phyloP scores from a whole-genome alignment of 78 protist genomes.

The Dictyostelium intermedium region DNA sequence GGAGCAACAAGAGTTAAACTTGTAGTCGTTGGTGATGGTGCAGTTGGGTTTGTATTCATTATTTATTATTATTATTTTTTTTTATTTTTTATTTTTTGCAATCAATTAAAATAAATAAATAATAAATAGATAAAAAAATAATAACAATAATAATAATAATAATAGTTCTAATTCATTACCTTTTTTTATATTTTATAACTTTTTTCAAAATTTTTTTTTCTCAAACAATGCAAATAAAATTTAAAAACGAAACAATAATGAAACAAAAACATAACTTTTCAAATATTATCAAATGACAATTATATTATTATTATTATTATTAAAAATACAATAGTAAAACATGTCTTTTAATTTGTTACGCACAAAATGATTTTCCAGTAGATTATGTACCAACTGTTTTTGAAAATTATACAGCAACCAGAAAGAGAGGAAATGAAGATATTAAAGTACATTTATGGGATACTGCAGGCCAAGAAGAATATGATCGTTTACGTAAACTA shows the following conservation, averaged over 20 bases:
- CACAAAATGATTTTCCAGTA: constrained; percentile 79
- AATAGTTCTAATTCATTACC: neutral
- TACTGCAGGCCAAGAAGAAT: constrained; percentile 86
- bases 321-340: constrained; percentile 59
- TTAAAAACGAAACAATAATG: too few species aligned
- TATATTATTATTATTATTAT: too few species aligned
- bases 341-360: constrained; percentile 81
- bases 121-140: too few species aligned
- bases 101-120: too few species aligned
- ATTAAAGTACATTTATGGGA: constrained; percentile 81
- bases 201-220: too few species aligned
- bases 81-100: too few species aligned
- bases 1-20: constrained; percentile 73
- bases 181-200: constrained; percentile 29
- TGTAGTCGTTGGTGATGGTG: constrained; percentile 90
- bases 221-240: too few species aligned
- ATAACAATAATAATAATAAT: too few species aligned
- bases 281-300: too few species aligned
- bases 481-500: constrained; percentile 18
- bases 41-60: constrained; percentile 58
- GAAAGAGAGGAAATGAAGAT: constrained; percentile 60
- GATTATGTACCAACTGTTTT: constrained; percentile 89
- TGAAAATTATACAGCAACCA: constrained; percentile 80
- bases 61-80: neutral
- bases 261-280: too few species aligned